Base-by-base conservation (phyloP, 257 asterid genomes). In the Capsicum baccatum region DNA sequence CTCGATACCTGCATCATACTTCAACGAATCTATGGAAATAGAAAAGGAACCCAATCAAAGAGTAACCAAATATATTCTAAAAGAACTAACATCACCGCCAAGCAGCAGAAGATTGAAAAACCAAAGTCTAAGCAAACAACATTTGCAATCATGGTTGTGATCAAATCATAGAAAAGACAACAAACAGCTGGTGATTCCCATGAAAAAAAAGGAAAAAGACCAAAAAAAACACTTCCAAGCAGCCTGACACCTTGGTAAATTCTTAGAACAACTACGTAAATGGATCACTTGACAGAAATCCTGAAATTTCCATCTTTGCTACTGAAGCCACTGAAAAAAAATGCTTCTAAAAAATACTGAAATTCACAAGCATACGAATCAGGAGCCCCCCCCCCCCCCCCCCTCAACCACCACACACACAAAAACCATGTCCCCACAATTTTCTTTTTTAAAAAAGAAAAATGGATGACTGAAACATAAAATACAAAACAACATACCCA, bases 81-180 rank as follows among this genome's bases (percentile, higher is more conserved):
- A 60, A 3, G 67, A 60, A 11, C 37, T n/a, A 60, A 60, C 67
- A 60, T 60, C 67, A 60, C 9, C 9, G 79, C 79, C 79, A 71
- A 71, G 39, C 56, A 71, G n/a, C 58, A 71, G 79, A 44, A 71
- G 37, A 71, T 71, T 50, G 37, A 71, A 71, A 71, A 71, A 71
- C 58, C n/a, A 47, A 47, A 10, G n/a, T 71, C 79, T n/a, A 71
- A 71, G 16, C 58, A 71, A 71, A 71, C 79, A 71, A 71, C 39
- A n/a, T 9, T 47, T 11, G 17, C 16, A 70, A 3, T 42, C 37
- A 17, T 44, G 9, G 15, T 4, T 15, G 50, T 67, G 76, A 4
- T 33, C 44, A 68, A 2, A 68, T 68, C 26, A 68, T 33, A 44
- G 78, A 26, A 69, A 42, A 69, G 54, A 39, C 54, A 68, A 37